Evolutionary conservation across 2,329 filamentous ascomycete genomes (phyloP).

Genomic region (Pestalotiopsis sp.): DNA sequence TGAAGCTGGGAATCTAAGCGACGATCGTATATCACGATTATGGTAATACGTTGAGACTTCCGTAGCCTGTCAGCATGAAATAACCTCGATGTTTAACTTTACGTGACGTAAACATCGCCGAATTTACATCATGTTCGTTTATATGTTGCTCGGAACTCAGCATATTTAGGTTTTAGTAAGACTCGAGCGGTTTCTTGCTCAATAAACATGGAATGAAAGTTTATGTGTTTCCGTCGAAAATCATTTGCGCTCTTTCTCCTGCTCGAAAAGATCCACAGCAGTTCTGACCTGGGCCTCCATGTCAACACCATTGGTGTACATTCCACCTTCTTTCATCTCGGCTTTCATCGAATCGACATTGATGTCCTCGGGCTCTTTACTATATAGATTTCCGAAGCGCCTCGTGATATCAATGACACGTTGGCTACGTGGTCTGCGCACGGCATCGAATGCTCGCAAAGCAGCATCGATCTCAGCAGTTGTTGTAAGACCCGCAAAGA

Average conservation of each 20-base stretch:
- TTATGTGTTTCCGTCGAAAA: neutral
- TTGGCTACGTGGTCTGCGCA: slow-evolving; percentile 16
- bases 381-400: slow-evolving; percentile 15
- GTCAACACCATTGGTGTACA: slow-evolving; percentile 14
- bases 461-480: slow-evolving; percentile 8
- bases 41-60: too few relatives aligned
- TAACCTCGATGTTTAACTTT: too few relatives aligned
- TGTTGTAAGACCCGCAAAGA: slow-evolving; percentile 10
- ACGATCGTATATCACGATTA: too few relatives aligned
- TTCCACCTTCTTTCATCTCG: slow-evolving; percentile 14
- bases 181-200: too few relatives aligned
- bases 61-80: too few relatives aligned
- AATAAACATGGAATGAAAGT: too few relatives aligned
- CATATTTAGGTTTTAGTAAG: too few relatives aligned
- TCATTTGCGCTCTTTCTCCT: neutral
- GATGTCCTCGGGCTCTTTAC: slow-evolving; percentile 11
- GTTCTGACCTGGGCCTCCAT: slow-evolving; percentile 13
- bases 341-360: slow-evolving; percentile 12
- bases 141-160: too few relatives aligned
- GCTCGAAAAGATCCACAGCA: slow-evolving; percentile 1
- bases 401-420: slow-evolving; percentile 16
- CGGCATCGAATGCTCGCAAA: slow-evolving; percentile 12
- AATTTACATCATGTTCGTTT: too few relatives aligned
- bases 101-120: too few relatives aligned
- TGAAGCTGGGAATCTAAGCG: too few relatives aligned